Conservation (phyloP, 768 basidiomycete species). For the Suillus occidentalis region DNA sequence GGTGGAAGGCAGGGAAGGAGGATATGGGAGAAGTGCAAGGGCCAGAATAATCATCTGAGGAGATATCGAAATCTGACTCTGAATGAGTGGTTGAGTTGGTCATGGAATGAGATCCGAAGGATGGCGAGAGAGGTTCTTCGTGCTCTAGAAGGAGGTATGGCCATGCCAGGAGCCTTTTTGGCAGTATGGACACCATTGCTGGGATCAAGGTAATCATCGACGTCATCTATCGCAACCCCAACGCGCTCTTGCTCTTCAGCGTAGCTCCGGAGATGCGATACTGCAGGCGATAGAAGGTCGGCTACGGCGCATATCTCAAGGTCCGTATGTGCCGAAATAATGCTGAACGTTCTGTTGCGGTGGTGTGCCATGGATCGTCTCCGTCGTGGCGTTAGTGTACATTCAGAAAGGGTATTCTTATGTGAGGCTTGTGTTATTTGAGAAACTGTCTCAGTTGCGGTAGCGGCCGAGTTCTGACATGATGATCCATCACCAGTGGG, state of each 20-base stretch:
- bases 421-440: constrained; percentile 21
- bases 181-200: constrained; percentile 13
- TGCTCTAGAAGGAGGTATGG: constrained; percentile 32
- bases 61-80: constrained; percentile 37
- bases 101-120: constrained; percentile 18
- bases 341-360: constrained; percentile 36
- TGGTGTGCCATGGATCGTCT: constrained; percentile 26
- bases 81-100: constrained; percentile 22
- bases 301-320: constrained; percentile 51
- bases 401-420: constrained; percentile 24
- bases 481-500: constrained; percentile 19
- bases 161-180: constrained; percentile 9
- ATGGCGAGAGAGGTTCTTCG: constrained; percentile 32
- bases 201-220: constrained; percentile 31
- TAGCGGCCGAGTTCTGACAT: constrained; percentile 14
- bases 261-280: constrained; percentile 23
- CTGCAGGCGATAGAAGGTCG: constrained; percentile 43
- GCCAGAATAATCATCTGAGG: constrained; percentile 29
- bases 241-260: constrained; percentile 27
- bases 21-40: constrained; percentile 20
- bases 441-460: constrained; percentile 12
- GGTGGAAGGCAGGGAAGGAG: constrained; percentile 28
- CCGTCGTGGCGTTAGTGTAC: constrained; percentile 24
- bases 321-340: constrained; percentile 49
- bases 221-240: constrained; percentile 27